Evolutionary conservation across 2,329 filamentous ascomycete genomes (phyloP).

Genomic region (Cytospora mali): DNA sequence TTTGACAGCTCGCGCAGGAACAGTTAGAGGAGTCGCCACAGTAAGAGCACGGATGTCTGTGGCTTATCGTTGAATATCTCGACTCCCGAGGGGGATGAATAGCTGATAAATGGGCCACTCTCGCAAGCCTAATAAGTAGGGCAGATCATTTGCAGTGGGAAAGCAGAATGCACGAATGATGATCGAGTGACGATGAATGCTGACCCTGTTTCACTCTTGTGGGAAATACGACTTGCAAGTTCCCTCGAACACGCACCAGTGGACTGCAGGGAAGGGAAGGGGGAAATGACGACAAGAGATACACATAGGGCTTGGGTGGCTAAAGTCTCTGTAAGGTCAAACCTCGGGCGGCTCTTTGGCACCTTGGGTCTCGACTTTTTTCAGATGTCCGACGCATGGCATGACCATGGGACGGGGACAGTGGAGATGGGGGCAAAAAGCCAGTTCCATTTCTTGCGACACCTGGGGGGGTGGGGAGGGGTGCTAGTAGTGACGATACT

Average conservation of each 20-base stretch:
- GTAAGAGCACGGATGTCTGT: neutral
- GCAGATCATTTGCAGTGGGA: slow-evolving; percentile 13
- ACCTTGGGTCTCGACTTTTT: slow-evolving; percentile 17
- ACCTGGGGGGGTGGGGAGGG: slow-evolving; percentile 19
- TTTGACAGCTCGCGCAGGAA: neutral
- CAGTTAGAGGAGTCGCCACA: neutral
- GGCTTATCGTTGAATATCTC: neutral
- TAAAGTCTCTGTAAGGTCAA: slow-evolving; percentile 23
- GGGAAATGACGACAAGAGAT: slow-evolving; percentile 22
- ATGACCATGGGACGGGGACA: slow-evolving; percentile 21
- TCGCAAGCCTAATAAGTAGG: slow-evolving; percentile 15
- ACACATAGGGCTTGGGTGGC: slow-evolving; percentile 25
- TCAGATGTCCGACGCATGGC: slow-evolving; percentile 21
- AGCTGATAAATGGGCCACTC: slow-evolving; percentile 8
- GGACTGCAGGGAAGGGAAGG: slow-evolving; percentile 16
- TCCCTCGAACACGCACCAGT: neutral
- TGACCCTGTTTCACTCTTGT: slow-evolving; percentile 8
- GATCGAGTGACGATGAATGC: slow-evolving; percentile 18
- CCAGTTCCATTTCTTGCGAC: slow-evolving; percentile 14
- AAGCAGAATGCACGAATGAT: slow-evolving; percentile 19
- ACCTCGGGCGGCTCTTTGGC: slow-evolving; percentile 15
- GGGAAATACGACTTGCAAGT: slow-evolving; percentile 12
- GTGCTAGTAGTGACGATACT: slow-evolving; percentile 19
- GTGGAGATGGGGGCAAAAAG: slow-evolving; percentile 25
- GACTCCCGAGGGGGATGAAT: slow-evolving; percentile 3